These are phyloP conservation scores for Irpex sp. DNA, from an alignment of 1,284 basidiomycete genomes.

Conservation along the genomic window DNA sequence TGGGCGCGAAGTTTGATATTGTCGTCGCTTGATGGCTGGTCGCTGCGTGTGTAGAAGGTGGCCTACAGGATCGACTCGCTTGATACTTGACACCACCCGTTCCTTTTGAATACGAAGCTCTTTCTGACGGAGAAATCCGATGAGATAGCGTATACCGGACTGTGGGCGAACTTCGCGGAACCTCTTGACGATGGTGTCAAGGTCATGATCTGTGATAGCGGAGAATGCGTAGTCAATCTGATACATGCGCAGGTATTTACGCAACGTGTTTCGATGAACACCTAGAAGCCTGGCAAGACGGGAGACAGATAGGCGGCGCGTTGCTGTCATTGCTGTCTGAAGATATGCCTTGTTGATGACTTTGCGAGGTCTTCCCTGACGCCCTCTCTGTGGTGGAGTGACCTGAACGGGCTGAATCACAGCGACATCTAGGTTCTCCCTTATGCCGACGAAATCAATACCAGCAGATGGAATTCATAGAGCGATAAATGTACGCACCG, in stretches of 20 bases:
- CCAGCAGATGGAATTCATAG: not conserved
- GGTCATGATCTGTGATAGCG: not conserved
- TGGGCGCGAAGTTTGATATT: conserved; percentile 31
- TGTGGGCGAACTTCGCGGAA: conserved; percentile 10
- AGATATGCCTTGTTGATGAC: not conserved
- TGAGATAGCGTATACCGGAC: conserved; percentile 14
- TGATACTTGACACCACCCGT: conserved; percentile 10
- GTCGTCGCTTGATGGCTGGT: conserved; percentile 18
- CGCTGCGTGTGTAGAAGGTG: conserved; percentile 8
- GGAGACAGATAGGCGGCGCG: not conserved
- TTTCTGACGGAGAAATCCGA: conserved; percentile 1
- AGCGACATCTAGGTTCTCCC: not conserved
- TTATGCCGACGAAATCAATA: not conserved
- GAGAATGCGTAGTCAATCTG: conserved; percentile 2
- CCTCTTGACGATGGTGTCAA: conserved; percentile 1
- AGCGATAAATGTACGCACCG: not conserved
- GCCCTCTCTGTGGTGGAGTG: too few species aligned
- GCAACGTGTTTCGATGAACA: conserved; percentile 3
- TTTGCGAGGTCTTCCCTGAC: not conserved
- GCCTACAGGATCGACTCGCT: conserved; percentile 18
- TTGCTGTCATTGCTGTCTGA: not conserved
- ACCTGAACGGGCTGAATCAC: not conserved
- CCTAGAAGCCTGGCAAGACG: not conserved
- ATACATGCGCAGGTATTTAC: not conserved
- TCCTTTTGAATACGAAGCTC: conserved; percentile 13